Evolutionary conservation across 768 basidiomycete genomes (phyloP), one percentile per base, ranked within the genome.

Genomic region (Podaxis sp.): DNA sequence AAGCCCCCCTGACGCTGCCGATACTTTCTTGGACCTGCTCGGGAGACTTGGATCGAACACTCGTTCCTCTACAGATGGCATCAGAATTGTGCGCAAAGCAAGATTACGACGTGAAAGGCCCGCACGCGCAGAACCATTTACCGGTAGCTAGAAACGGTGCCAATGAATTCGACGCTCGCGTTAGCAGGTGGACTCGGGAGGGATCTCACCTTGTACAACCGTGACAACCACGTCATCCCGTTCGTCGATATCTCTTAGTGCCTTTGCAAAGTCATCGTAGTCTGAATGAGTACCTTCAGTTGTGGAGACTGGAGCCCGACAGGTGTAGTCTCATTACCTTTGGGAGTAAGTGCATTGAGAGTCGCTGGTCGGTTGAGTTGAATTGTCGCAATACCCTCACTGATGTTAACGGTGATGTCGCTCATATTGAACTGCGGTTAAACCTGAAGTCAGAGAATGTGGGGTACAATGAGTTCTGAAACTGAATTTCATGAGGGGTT

Each of bases 91-190:
- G 40, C 17, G 56, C 36, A 20, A 51, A 54, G 33, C 33, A 17
- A 36, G 48, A 49, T 26, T 6, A 36, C 52, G 5, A n/a, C 24
- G 26, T 46, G 53, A 60, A 46, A 36, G 4, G 3, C 17, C 74
- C 87, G 69, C 70, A 89, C 88, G 88, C 82, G 76, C 87, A 90
- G 72, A 90, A 90, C 87, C 87, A 90, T 64, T 78, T 82, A 2
- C 89, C 89, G 37, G 77, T 86, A 10, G 86, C 88, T 88, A 50
- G 24, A 24, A 28, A 58, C 1, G 13, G 28, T 54, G 33, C 26
- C 20, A n/a, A 22, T 30, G 12, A 28, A 17, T 20, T 28, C 20
- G 24, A 17, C 11, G n/a, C 44, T 20, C 8, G 26, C 12, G 12
- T 37, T 33, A 58, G 33, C 4, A 56, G 36, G 26, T 11, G 51